A percentile compares a stretch with the other conserved stretches of the same genome.
Evolutionary conservation across 352 stramenopile genomes (phyloP).

Genomic region (Pythium sp.): DNA sequence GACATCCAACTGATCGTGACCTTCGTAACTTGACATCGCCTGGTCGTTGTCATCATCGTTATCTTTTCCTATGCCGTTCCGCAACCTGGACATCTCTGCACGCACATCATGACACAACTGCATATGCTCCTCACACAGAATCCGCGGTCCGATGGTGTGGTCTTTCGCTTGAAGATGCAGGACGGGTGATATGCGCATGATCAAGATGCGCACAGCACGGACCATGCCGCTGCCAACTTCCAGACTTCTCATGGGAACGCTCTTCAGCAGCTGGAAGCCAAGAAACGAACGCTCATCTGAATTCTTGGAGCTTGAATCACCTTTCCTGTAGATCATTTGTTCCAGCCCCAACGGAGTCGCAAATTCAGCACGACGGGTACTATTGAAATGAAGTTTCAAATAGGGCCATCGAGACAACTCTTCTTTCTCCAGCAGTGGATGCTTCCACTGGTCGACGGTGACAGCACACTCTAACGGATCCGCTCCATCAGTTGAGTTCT

Average conservation of each 20-base stretch:
- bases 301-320: neutral
- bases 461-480: conserved; percentile 68
- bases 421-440: conserved; percentile 48
- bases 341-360: conserved; percentile 48
- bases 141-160: conserved; percentile 51
- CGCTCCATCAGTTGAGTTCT: conserved; percentile 61
- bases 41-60: conserved; percentile 14
- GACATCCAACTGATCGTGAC: conserved; percentile 23
- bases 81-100: conserved; percentile 25
- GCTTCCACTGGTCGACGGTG: conserved; percentile 36
- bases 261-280: conserved; percentile 58
- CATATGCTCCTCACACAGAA: conserved; percentile 67
- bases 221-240: conserved; percentile 62
- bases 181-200: conserved; percentile 52
- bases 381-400: conserved; percentile 64
- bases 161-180: conserved; percentile 71
- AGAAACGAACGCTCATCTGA: conserved; percentile 7
- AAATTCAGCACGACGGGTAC: conserved; percentile 49
- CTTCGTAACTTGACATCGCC: conserved; percentile 11
- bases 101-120: conserved; percentile 45
- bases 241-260: conserved; percentile 55
- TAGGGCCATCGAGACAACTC: conserved; percentile 55
- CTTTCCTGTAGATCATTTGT: conserved; percentile 15
- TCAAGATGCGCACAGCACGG: conserved; percentile 49
- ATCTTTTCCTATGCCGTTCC: conserved; percentile 16